Evolutionary conservation across 306 rosid genomes (phyloP).

Genomic region (Cucurbita pepo): DNA sequence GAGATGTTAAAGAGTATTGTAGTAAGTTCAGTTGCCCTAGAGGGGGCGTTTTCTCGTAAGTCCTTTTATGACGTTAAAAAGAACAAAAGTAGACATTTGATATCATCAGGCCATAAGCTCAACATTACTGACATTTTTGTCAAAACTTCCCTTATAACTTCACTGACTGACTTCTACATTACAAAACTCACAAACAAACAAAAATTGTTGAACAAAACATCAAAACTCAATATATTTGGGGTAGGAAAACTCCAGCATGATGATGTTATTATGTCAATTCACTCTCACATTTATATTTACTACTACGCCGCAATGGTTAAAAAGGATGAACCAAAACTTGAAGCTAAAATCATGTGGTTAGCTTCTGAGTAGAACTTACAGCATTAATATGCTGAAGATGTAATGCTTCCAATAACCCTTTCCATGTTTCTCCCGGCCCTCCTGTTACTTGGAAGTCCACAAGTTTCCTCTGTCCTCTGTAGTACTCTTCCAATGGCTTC

Average conservation of each 20-base stretch:
- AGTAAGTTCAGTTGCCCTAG: too few relatives aligned
- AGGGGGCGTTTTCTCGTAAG: too few relatives aligned
- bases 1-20: too few relatives aligned
- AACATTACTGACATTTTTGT: too few relatives aligned
- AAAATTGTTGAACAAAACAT: slow-evolving; percentile 9
- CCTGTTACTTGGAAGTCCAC: slow-evolving; percentile 8
- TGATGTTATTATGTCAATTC: background rate
- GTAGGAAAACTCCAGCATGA: slow-evolving; percentile 4
- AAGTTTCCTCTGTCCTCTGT: slow-evolving; percentile 6
- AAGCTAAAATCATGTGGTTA: slow-evolving; percentile 46
- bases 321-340: background rate
- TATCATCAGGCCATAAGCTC: too few relatives aligned
- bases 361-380: slow-evolving; percentile 44
- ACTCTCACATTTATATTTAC: slow-evolving; percentile 43
- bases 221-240: slow-evolving; percentile 17
- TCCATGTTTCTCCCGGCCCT: slow-evolving; percentile 9
- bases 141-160: too few relatives aligned
- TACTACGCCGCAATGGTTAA: slow-evolving; percentile 26
- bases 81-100: too few relatives aligned
- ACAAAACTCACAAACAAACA: slow-evolving; percentile 6
- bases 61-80: too few relatives aligned
- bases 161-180: background rate
- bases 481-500: slow-evolving; percentile 12
- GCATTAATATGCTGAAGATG: slow-evolving; percentile 13
- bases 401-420: slow-evolving; percentile 8